Conservation (phyloP, 768 basidiomycete genomes). For the Serendipita sp. region DNA sequence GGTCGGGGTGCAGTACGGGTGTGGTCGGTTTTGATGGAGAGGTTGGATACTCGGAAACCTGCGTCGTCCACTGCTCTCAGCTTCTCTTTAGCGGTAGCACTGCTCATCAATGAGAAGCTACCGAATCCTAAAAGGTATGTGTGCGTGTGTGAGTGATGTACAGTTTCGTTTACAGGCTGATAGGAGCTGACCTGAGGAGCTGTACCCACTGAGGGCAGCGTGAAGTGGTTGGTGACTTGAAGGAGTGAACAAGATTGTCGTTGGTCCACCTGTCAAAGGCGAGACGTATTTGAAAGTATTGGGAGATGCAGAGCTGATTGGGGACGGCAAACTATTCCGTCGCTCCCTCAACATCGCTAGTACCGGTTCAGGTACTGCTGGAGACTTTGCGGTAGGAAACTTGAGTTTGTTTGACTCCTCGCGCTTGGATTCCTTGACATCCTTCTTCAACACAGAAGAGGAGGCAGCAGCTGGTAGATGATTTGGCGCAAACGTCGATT, state of each 20-base stretch:
- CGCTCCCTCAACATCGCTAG: background rate
- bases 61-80: background rate
- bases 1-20: too few species aligned
- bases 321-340: constrained; percentile 1
- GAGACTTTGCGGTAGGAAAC: background rate
- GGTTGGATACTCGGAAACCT: background rate
- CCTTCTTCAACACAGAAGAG: background rate
- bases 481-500: constrained; percentile 1
- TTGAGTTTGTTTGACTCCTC: background rate
- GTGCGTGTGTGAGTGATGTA: too few species aligned
- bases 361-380: background rate
- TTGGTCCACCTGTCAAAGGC: constrained; percentile 3
- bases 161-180: too few species aligned
- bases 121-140: background rate
- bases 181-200: background rate
- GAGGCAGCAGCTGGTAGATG: background rate
- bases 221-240: constrained; percentile 1
- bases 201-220: background rate
- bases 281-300: background rate
- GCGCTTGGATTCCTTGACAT: background rate
- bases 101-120: background rate
- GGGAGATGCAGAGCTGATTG: background rate
- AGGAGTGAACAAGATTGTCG: constrained; percentile 1
- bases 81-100: background rate
- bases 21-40: constrained; percentile 6